Percentiles rank a stretch among this genome's conserved stretches.
Conservation (phyloP, 2,329 filamentous ascomycete species). For the Diaporthe sp. region DNA sequence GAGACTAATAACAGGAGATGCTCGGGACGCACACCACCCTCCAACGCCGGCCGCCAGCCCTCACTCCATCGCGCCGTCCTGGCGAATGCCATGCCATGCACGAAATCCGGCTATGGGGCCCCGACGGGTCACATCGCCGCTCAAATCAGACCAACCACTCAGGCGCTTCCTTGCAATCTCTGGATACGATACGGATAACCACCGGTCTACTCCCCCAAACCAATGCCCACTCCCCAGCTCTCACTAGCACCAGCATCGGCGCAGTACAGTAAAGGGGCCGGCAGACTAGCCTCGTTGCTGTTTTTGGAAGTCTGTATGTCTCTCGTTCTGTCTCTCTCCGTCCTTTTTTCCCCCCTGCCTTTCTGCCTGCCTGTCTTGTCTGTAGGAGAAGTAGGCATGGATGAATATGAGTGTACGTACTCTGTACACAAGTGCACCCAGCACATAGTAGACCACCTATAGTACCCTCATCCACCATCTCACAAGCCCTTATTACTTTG, state of each 20-base stretch:
- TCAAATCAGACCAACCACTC: constrained; percentile 31
- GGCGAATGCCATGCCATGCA: constrained; percentile 34
- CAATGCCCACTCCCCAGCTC: constrained; percentile 15
- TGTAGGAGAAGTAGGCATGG: neutral
- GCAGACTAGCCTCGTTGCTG: constrained; percentile 13
- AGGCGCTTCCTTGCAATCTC: constrained; percentile 35
- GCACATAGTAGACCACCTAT: neutral
- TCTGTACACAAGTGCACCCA: neutral
- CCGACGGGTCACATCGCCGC: constrained; percentile 31
- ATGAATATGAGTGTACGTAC: neutral
- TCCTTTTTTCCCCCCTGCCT: neutral
- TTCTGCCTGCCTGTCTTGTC: neutral
- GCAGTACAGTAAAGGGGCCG: constrained; percentile 30
- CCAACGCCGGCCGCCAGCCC: constrained; percentile 13
- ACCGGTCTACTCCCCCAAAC: constrained; percentile 17
- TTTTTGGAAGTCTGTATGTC: constrained; percentile 23
- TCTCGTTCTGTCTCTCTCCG: neutral
- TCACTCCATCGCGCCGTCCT: constrained; percentile 24
- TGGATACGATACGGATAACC: constrained; percentile 39
- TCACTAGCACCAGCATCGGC: constrained; percentile 29
- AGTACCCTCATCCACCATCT: neutral
- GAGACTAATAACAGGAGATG: constrained; percentile 4
- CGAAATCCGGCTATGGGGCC: constrained; percentile 32
- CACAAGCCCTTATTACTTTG: constrained; percentile 5
- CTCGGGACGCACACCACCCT: constrained; percentile 13